Base-by-base conservation (phyloP, 2,329 filamentous ascomycete species). In the Kalmusia sp. region DNA sequence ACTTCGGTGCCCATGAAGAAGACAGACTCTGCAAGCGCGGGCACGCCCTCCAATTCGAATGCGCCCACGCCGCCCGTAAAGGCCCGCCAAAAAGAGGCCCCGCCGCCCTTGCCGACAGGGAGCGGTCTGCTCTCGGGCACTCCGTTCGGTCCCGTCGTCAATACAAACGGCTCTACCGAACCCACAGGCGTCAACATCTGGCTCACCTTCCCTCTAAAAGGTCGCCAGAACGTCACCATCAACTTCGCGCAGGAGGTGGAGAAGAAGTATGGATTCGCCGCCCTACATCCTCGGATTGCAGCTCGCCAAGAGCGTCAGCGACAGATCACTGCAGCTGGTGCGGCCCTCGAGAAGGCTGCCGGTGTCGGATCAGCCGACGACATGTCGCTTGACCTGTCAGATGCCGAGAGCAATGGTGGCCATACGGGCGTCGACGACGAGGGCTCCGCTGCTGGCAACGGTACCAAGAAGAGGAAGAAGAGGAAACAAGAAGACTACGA, bases 171-270 rank as follows among this genome's bases (percentile, higher is more conserved):
- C 58, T 60, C 69, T 51, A 64, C 69, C 14, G 73, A 77, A 80
- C 58, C 65, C 7, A 58, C 64, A 37, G 72, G 68, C 37, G 67
- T 92, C 87, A 34, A 96, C 87, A 96, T 99, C 58, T 84, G 96
- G 48, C 83, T 99, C 15, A 87, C 90, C 50, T 88, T 99, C 52
- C 87, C 90, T 0, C 82, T 99, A 33, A 85, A 88, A 52, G 91
- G 92, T 34, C 87, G 91, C 64, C 89, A 86, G 30, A 96, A 96
- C 72, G 92, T 93, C 62, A 93, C 96, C 56, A 87, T 99, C 76
- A 98, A 98, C 73, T 97, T 98, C 61, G 93, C 93, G 67, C 91
- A 92, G 38, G 82, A 98, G 75, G 95, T 96, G 9, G 92, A 96
- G 75, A 92, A 96, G 59, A 90, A 89, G 57, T 98, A 97, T 72